Conservation (phyloP, 352 stramenopile species). For the Aphanomyces astaci region DNA sequence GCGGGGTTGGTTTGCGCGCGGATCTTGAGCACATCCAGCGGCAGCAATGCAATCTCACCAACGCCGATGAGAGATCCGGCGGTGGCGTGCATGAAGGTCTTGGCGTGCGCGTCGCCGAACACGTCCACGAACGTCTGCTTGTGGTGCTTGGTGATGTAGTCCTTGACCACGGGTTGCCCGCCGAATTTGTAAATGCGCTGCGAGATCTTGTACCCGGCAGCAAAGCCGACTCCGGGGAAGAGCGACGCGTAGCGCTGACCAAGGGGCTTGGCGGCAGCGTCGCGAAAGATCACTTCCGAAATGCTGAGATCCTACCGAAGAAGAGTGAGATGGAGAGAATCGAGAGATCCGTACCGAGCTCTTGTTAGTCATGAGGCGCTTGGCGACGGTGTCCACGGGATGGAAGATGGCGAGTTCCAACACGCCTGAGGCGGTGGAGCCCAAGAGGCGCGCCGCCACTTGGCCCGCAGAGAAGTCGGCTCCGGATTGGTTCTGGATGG, state of each 20-base stretch:
- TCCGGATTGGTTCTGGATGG: slow-evolving; percentile 12
- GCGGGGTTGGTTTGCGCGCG: slow-evolving; percentile 93
- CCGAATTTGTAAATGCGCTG: slow-evolving; percentile 97
- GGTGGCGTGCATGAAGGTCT: slow-evolving; percentile 89
- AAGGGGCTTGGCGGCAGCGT: slow-evolving; percentile 70
- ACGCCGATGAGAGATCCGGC: slow-evolving; percentile 91
- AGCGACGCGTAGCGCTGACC: slow-evolving; percentile 77
- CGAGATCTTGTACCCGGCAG: slow-evolving; percentile 93
- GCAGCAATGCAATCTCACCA: slow-evolving; percentile 91
- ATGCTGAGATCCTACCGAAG: slow-evolving; percentile 31
- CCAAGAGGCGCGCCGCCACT: slow-evolving; percentile 77
- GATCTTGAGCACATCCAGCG: slow-evolving; percentile 96
- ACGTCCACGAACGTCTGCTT: slow-evolving; percentile 74
- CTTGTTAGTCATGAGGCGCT: slow-evolving; percentile 92
- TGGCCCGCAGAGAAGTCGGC: slow-evolving; percentile 32
- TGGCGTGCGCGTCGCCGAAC: slow-evolving; percentile 90
- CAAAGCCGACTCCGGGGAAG: slow-evolving; percentile 90
- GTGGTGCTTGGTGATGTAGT: slow-evolving; percentile 88
- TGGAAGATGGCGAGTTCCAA: slow-evolving; percentile 94
- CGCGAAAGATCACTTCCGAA: slow-evolving; percentile 84
- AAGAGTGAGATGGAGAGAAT: slow-evolving; percentile 18
- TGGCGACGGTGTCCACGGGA: slow-evolving; percentile 92
- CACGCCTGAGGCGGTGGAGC: slow-evolving; percentile 87
- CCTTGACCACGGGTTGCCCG: slow-evolving; percentile 89
- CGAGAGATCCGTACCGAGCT: slow-evolving; percentile 26